These are phyloP conservation scores for Ananas comosus DNA, from an alignment of 176 grass and related monocot genomes.

Conservation along the genomic window DNA sequence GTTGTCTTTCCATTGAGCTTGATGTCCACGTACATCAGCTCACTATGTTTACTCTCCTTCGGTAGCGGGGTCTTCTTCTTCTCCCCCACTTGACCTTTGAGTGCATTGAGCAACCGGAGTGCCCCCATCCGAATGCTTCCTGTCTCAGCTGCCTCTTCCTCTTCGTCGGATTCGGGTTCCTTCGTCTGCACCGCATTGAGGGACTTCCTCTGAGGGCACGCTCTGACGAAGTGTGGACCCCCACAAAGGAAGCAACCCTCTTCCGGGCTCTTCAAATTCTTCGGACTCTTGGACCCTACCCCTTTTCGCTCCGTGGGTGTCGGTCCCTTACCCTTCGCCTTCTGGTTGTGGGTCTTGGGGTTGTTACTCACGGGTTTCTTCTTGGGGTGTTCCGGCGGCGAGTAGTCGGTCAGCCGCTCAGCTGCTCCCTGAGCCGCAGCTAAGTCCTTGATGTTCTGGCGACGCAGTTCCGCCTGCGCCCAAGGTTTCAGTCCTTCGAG, in stretches of 20 bases:
- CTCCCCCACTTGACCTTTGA: background rate
- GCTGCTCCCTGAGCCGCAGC: background rate
- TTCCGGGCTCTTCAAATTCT: background rate
- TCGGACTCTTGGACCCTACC: background rate
- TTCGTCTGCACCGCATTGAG: background rate
- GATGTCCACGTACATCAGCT: background rate
- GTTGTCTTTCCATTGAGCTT: background rate
- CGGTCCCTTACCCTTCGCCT: background rate
- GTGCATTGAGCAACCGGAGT: background rate
- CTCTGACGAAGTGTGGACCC: background rate
- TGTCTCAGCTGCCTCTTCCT: background rate
- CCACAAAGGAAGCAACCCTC: background rate
- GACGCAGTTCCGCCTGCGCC: background rate
- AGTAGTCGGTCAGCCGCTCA: background rate
- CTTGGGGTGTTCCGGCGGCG: background rate
- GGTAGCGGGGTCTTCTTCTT: background rate
- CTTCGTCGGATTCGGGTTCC: background rate
- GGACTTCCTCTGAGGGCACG: background rate
- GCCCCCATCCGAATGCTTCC: background rate
- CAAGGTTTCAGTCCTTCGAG: background rate
- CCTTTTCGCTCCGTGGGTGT: background rate
- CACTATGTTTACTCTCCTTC: background rate
- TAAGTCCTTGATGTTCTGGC: background rate
- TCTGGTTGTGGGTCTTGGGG: background rate
- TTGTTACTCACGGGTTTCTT: background rate